phyloP scores from a whole-genome alignment of 257 asterid species.

The Pogostemon cablin region DNA sequence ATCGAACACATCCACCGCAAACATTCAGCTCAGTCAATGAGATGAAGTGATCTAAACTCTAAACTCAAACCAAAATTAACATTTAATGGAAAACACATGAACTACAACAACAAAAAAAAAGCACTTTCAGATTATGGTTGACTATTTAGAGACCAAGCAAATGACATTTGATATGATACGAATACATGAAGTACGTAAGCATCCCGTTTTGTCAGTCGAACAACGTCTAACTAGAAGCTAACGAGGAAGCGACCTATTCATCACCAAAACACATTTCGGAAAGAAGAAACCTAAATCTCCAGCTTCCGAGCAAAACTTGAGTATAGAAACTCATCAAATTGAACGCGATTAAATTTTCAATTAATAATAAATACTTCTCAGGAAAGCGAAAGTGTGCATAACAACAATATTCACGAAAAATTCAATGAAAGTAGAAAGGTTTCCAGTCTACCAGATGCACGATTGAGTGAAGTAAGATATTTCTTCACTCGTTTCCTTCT shows the following conservation, averaged over 20 bases:
- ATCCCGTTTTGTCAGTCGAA: not conserved
- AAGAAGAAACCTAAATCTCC: not conserved
- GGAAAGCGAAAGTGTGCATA: not conserved
- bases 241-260: not conserved
- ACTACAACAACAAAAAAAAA: not conserved
- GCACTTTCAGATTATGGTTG: not conserved
- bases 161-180: not conserved
- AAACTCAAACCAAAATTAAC: not conserved
- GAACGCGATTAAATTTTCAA: not conserved
- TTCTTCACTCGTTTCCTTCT: not conserved
- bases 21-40: not conserved
- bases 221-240: not conserved
- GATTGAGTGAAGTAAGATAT: not conserved
- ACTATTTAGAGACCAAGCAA: not conserved
- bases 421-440: not conserved
- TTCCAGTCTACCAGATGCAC: constrained; percentile 19
- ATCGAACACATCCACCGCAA: constrained; percentile 8
- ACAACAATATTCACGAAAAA: not conserved
- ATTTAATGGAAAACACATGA: not conserved
- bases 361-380: not conserved
- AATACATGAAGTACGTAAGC: not conserved
- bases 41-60: not conserved
- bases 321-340: not conserved
- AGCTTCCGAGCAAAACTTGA: constrained; percentile 15
- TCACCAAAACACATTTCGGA: not conserved